Conservation (phyloP, 306 rosid species). For the Vigna trinervia region DNA sequence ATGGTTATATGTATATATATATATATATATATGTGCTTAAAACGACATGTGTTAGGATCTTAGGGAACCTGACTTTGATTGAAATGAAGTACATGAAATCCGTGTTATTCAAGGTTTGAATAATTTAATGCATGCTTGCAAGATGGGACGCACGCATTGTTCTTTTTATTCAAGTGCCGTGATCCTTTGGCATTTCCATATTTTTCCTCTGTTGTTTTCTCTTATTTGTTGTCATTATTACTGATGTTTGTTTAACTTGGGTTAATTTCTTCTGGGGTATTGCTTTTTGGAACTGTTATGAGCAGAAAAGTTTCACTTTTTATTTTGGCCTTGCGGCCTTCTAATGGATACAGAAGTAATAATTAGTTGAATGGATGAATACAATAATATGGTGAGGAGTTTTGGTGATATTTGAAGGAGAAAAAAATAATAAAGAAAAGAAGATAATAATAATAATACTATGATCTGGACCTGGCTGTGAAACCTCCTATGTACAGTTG, state of each 20-base stretch:
- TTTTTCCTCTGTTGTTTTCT: neutral
- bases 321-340: conserved; percentile 47
- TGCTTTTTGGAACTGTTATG: neutral
- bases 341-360: conserved; percentile 38
- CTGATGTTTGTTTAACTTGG: neutral
- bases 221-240: neutral
- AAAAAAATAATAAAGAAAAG: conserved; percentile 8
- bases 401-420: conserved; percentile 44
- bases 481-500: conserved; percentile 60
- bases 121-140: conserved; percentile 47
- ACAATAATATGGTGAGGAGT: conserved; percentile 48
- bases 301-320: conserved; percentile 6
- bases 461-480: conserved; percentile 33
- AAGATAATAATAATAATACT: conserved; percentile 36
- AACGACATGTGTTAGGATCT: conserved; percentile 38
- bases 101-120: conserved; percentile 41
- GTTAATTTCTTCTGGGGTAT: neutral
- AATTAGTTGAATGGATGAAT: conserved; percentile 42
- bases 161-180: conserved; percentile 23
- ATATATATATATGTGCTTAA: neutral
- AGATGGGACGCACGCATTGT: conserved; percentile 49
- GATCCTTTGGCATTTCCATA: conserved; percentile 10
- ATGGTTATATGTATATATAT: too few species aligned
- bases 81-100: conserved; percentile 24
- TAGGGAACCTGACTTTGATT: conserved; percentile 35